Conservation (phyloP, 805 yeast species). For the Saturnispora silvae region DNA sequence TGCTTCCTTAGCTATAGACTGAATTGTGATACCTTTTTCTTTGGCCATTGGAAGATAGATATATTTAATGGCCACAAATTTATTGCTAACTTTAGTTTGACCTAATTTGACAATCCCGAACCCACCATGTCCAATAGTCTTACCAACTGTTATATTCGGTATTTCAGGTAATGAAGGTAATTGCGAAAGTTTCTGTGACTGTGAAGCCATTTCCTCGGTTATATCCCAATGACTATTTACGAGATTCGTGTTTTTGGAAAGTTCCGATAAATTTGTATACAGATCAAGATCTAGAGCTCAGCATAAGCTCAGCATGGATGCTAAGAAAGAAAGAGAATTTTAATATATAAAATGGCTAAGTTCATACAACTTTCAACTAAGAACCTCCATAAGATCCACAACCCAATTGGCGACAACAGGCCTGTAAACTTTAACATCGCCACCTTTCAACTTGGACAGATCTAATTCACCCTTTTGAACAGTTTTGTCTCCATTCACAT, state of each 20-base stretch:
- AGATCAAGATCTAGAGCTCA: background rate
- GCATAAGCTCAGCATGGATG: too few species aligned
- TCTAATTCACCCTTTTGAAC: conserved; percentile 33
- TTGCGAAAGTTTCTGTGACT: conserved; percentile 33
- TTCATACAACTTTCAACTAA: background rate
- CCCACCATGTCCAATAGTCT: conserved; percentile 56
- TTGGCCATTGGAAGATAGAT: conserved; percentile 31
- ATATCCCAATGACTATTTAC: too few species aligned
- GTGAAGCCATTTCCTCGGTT: too few species aligned
- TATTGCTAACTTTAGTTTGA: background rate
- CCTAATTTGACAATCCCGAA: conserved; percentile 56
- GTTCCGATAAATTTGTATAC: background rate
- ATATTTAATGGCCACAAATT: conserved; percentile 44
- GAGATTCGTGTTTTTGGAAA: too few species aligned
- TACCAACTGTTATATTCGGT: conserved; percentile 35
- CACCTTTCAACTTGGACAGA: conserved; percentile 30
- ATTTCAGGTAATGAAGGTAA: conserved; percentile 39
- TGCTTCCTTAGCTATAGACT: conserved; percentile 40
- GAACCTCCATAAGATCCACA: conserved; percentile 13
- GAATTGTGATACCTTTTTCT: conserved; percentile 23
- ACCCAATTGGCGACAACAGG: conserved; percentile 40
- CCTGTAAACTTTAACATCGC: conserved; percentile 36
- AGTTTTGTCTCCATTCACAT: conserved; percentile 31
- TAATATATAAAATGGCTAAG: too few species aligned
- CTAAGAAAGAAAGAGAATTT: too few species aligned